Percentiles rank a stretch among this genome's conserved stretches.
phyloP scores from a whole-genome alignment of 768 basidiomycete species.

The Suillus clintonianus region DNA sequence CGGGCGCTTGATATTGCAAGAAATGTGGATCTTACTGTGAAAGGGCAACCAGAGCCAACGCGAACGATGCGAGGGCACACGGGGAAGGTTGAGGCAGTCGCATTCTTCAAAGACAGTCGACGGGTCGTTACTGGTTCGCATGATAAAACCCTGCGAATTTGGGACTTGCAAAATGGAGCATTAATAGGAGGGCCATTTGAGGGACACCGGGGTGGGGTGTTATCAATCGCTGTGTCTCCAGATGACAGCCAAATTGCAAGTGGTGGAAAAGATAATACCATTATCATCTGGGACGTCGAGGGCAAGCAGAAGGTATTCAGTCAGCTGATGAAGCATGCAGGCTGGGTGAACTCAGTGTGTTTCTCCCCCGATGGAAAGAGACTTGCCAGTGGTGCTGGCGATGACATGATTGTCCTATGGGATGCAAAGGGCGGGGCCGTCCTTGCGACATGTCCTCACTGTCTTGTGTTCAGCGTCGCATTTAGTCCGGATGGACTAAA shows the following conservation, averaged over 20 bases:
- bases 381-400: constrained; percentile 41
- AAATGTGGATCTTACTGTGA: not conserved
- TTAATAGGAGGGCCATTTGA: not conserved
- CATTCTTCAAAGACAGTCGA: not conserved
- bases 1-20: not conserved
- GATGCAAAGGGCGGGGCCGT: not conserved
- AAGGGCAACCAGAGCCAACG: not conserved
- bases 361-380: constrained; percentile 44
- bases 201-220: not conserved
- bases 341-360: too few species aligned
- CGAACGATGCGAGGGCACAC: not conserved
- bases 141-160: not conserved
- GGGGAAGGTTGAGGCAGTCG: not conserved
- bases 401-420: constrained; percentile 16
- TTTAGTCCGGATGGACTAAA: constrained; percentile 7
- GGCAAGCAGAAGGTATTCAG: not conserved
- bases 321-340: too few species aligned
- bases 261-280: not conserved
- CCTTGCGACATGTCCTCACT: not conserved
- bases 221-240: not conserved
- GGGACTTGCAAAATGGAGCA: not conserved
- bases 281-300: not conserved
- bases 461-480: not conserved
- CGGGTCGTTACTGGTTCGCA: not conserved
- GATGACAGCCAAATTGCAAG: not conserved